Evolutionary conservation across 306 rosid genomes (phyloP), one percentile per base, ranked within the genome.

Genomic region (Quercus mongolica): DNA sequence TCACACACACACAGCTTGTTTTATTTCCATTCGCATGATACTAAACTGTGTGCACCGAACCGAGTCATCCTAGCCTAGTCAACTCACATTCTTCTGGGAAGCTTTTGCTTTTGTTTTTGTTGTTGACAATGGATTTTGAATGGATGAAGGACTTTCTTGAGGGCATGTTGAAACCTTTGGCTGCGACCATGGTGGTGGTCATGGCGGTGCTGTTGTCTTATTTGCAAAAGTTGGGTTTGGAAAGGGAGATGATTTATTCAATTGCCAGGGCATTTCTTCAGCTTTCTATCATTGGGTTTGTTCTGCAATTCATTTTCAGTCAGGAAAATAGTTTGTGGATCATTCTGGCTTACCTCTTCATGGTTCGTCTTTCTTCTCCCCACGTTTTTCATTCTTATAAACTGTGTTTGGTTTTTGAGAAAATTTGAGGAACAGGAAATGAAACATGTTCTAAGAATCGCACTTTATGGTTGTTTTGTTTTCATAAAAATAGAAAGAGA

Each of bases 211-310:
- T 58, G 11, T 80, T 93, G 69, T 95, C 97, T 1, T 90, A 78
- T 69, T 28, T 80, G 0, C 93, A 93, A 92, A 91, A 86, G 71
- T 88, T 95, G 12, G 96, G 98, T 0, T 74, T 95, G 41, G 98
- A 87, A 35, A 44, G 82, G 1, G 98, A 95, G 80, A 93, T 95
- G 94, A 55, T 89, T 54, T 83, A 91, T 72, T 85, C 99, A 1
- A 81, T 95, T 49, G 17, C 73, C 18, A 91, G 99, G 73, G 94
- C 99, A 0, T 95, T 95, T 85, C 1, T 92, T 71, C 99, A 95
- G 79, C 96, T 95, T 44, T 91, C 99, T 30, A 69, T 93, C 25
- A 95, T 95, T 80, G 99, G 99, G 19, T 95, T 92, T 49, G 98
- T 95, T 17, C 77, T 95, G 65, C 90, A 93, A 86, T 95, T 93